Conservation (phyloP, 306 rosid genomes). For the Castanopsis chinensis region DNA sequence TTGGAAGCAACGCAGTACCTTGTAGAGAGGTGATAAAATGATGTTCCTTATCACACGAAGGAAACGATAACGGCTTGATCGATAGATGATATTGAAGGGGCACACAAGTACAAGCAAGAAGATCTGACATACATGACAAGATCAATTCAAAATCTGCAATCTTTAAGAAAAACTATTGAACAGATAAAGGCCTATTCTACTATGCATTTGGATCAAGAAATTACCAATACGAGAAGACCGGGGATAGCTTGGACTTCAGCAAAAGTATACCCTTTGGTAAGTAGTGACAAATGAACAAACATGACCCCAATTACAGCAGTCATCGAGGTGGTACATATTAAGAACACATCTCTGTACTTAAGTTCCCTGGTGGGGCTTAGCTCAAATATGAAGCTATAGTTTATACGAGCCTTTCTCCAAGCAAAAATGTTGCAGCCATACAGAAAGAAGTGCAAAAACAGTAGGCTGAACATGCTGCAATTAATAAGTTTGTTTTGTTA, state of each 20-base stretch:
- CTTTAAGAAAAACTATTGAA: background rate
- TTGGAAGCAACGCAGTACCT: slow-evolving; percentile 49
- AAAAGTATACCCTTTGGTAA: slow-evolving; percentile 71
- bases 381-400: slow-evolving; percentile 89
- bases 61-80: slow-evolving; percentile 75
- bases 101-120: slow-evolving; percentile 64
- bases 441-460: slow-evolving; percentile 92
- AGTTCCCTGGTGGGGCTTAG: slow-evolving; percentile 68
- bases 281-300: slow-evolving; percentile 72
- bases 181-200: background rate
- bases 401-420: slow-evolving; percentile 89
- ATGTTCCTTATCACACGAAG: slow-evolving; percentile 87
- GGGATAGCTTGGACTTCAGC: slow-evolving; percentile 77
- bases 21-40: slow-evolving; percentile 84
- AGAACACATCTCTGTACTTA: slow-evolving; percentile 79
- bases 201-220: slow-evolving; percentile 1
- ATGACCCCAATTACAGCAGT: slow-evolving; percentile 74
- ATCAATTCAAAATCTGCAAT: background rate
- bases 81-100: slow-evolving; percentile 76
- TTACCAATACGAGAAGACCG: slow-evolving; percentile 83
- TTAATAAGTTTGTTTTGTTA: slow-evolving; percentile 2
- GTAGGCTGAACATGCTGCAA: slow-evolving; percentile 93
- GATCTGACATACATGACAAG: slow-evolving; percentile 43
- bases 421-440: slow-evolving; percentile 93
- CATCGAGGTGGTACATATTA: slow-evolving; percentile 81